These are phyloP conservation scores for Ambispora gerdemannii DNA, from an alignment of 192 early-diverging fungal genomes.

Conservation along the genomic window DNA sequence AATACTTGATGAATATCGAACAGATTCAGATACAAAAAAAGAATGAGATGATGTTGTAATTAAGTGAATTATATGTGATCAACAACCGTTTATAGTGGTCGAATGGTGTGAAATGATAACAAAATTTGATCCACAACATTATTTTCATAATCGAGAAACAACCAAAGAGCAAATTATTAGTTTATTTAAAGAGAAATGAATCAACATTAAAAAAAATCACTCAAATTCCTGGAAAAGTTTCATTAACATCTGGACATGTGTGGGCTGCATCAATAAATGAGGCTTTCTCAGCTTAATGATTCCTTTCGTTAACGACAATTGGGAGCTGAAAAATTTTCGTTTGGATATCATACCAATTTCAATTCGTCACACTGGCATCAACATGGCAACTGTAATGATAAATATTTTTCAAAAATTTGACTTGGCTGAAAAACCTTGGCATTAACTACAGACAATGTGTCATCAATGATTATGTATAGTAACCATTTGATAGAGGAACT, in stretches of 20 bases:
- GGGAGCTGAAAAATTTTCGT: neutral
- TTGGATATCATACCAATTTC: slow-evolving; percentile 5
- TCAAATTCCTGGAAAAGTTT: neutral
- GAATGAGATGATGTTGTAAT: neutral
- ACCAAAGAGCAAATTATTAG: neutral
- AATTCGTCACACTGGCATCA: neutral
- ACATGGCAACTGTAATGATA: neutral
- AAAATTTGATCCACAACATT: slow-evolving; percentile 1
- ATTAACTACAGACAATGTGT: neutral
- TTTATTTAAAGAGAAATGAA: neutral
- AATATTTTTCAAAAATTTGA: neutral
- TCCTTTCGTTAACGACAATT: slow-evolving; percentile 2
- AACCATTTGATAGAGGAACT: neutral
- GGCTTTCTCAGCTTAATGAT: slow-evolving; percentile 10
- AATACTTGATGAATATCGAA: slow-evolving; percentile 1
- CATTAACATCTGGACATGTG: slow-evolving; percentile 7
- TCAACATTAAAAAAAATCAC: neutral
- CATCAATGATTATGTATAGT: neutral
- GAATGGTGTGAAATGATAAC: neutral
- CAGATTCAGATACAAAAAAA: neutral
- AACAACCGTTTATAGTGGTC: neutral
- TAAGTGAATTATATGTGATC: slow-evolving; percentile 15
- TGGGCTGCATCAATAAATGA: neutral
- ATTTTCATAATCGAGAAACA: slow-evolving; percentile 3
- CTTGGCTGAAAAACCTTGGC: neutral